A percentile compares a stretch with the other conserved stretches of the same genome.
Conservation (phyloP, 2,329 filamentous ascomycete species). For the Mollisia scopiformis region DNA sequence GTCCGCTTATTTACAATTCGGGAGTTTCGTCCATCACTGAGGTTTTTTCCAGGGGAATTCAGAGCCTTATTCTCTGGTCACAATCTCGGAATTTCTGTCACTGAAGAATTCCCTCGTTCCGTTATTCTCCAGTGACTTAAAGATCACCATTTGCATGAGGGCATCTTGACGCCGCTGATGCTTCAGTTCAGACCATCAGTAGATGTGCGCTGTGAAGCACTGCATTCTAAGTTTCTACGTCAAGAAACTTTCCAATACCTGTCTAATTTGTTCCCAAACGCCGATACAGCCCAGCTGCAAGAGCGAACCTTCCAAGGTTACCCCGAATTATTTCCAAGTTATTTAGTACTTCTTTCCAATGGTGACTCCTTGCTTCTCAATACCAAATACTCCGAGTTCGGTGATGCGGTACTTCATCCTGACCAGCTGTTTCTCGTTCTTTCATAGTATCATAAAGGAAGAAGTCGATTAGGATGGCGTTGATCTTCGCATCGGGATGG, state of each 20-base stretch:
- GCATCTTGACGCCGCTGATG: no score
- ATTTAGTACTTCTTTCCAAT: no score
- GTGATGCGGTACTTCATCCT: constrained; percentile 76
- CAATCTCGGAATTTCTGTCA: no score
- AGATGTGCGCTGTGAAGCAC: no score
- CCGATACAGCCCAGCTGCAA: not conserved
- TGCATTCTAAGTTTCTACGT: not conserved
- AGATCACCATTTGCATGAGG: no score
- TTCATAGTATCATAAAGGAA: constrained; percentile 97
- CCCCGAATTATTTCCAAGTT: not conserved
- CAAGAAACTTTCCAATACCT: not conserved
- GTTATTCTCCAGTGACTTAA: no score
- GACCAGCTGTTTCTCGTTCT: constrained; percentile 68
- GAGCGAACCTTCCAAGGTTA: not conserved
- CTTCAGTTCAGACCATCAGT: no score
- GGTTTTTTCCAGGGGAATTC: no score
- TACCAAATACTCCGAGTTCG: constrained; percentile 96
- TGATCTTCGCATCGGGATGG: constrained; percentile 73
- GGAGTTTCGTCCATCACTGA: no score
- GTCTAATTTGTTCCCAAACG: not conserved
- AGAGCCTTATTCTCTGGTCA: no score
- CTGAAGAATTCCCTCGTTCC: no score
- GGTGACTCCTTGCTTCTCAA: constrained; percentile 45
- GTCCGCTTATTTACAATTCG: no score
- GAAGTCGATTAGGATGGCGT: constrained; percentile 95